Conservation (phyloP, 306 rosid genomes). For the Prunus armeniaca region DNA sequence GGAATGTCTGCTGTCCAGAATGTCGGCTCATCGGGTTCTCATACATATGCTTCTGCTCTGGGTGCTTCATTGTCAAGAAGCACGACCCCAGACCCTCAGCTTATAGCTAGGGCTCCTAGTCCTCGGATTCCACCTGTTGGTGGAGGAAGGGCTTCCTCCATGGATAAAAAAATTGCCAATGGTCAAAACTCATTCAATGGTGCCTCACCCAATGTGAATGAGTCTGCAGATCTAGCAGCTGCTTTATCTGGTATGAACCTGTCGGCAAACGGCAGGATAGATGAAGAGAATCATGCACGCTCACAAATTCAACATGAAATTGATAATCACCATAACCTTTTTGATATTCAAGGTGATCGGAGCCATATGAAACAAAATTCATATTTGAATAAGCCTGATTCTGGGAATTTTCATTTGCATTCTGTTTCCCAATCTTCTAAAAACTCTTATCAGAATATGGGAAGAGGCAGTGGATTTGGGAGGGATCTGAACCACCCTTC, state of each 20-base stretch:
- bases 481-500: slow-evolving; percentile 44
- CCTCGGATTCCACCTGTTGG: slow-evolving; percentile 82
- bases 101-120: slow-evolving; percentile 79
- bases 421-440: slow-evolving; percentile 43
- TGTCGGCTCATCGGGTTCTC: slow-evolving; percentile 48
- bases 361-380: slow-evolving; percentile 55
- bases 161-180: slow-evolving; percentile 54
- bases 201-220: slow-evolving; percentile 48
- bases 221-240: slow-evolving; percentile 67
- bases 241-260: slow-evolving; percentile 76
- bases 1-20: slow-evolving; percentile 58
- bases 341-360: slow-evolving; percentile 63
- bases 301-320: slow-evolving; percentile 64
- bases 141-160: slow-evolving; percentile 55
- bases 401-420: slow-evolving; percentile 52
- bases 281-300: slow-evolving; percentile 51
- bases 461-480: slow-evolving; percentile 43
- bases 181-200: slow-evolving; percentile 54
- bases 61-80: slow-evolving; percentile 86
- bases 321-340: slow-evolving; percentile 54
- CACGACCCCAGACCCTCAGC: slow-evolving; percentile 85
- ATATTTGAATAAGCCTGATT: slow-evolving; percentile 60
- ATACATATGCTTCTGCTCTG: slow-evolving; percentile 80
- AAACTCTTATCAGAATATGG: slow-evolving; percentile 44
- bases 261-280: slow-evolving; percentile 51